Conservation (phyloP, 208 protist species). For the Leishmania turanica region DNA sequence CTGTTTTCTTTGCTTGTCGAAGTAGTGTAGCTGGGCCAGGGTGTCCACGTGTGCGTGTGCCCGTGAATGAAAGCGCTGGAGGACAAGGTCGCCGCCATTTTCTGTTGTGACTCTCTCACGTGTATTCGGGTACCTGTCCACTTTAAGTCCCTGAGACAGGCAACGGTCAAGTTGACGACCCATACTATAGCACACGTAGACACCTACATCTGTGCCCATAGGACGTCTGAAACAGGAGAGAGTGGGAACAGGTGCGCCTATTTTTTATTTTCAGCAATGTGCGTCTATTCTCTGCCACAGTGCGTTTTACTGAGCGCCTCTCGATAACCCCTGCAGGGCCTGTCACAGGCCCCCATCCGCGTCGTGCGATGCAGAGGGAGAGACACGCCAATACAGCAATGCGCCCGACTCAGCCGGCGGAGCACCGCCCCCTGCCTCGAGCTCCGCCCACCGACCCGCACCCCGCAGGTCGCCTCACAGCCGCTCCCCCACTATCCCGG, state of each 20-base stretch:
- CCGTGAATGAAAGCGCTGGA: background rate
- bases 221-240: background rate
- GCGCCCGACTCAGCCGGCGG: too few relatives aligned
- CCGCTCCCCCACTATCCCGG: background rate
- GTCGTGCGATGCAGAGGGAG: background rate
- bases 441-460: too few relatives aligned
- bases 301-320: too few relatives aligned
- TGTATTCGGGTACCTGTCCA: background rate
- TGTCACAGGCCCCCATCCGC: too few relatives aligned
- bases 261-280: background rate
- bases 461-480: too few relatives aligned
- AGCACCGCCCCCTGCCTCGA: background rate
- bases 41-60: background rate
- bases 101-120: background rate
- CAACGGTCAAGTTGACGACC: background rate
- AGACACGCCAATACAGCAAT: background rate
- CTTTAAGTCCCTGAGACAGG: background rate
- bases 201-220: background rate
- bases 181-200: background rate
- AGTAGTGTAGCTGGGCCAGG: background rate
- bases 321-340: background rate
- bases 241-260: background rate
- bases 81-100: background rate
- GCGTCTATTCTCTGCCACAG: background rate
- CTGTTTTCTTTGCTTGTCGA: background rate